Evolutionary conservation across 441 rosid genomes (phyloP).

Genomic region (Heliophila coronopifolia): DNA sequence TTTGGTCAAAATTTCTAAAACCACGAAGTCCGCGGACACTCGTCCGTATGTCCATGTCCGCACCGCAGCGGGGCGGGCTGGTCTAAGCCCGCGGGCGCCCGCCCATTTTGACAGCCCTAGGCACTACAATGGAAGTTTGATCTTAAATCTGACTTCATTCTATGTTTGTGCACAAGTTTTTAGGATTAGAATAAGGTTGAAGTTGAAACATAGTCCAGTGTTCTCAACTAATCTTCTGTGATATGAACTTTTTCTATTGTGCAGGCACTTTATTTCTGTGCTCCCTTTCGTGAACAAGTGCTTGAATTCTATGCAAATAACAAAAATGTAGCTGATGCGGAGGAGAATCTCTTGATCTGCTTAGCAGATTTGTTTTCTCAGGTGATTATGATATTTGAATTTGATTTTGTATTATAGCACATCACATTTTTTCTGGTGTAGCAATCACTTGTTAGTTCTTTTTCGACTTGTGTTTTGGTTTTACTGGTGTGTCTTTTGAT

Average conservation of each 20-base stretch:
- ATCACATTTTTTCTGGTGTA: not conserved
- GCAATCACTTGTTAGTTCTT: not conserved
- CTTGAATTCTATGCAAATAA: slow-evolving; percentile 59
- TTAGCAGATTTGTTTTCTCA: slow-evolving; percentile 81
- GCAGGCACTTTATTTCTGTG: slow-evolving; percentile 93
- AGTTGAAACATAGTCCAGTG: not conserved
- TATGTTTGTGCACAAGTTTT: not conserved
- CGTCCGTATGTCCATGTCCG: too few species aligned
- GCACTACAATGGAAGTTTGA: not conserved
- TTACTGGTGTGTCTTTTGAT: not conserved
- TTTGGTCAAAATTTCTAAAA: too few species aligned
- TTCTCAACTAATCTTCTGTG: not conserved
- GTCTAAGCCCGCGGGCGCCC: too few species aligned
- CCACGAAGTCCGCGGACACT: too few species aligned
- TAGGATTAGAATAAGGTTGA: not conserved
- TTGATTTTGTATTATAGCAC: not conserved
- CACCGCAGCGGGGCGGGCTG: too few species aligned
- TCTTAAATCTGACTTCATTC: not conserved
- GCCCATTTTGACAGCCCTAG: too few species aligned
- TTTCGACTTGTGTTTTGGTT: not conserved
- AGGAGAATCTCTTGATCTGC: slow-evolving; percentile 87
- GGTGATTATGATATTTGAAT: slow-evolving; percentile 29
- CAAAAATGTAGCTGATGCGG: slow-evolving; percentile 53
- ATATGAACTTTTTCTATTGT: not conserved
- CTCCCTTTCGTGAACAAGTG: slow-evolving; percentile 83